Evolutionary conservation across 2,329 filamentous ascomycete genomes (phyloP), one percentile per base, ranked within the genome.

Genomic region (Colletotrichum coccodes): DNA sequence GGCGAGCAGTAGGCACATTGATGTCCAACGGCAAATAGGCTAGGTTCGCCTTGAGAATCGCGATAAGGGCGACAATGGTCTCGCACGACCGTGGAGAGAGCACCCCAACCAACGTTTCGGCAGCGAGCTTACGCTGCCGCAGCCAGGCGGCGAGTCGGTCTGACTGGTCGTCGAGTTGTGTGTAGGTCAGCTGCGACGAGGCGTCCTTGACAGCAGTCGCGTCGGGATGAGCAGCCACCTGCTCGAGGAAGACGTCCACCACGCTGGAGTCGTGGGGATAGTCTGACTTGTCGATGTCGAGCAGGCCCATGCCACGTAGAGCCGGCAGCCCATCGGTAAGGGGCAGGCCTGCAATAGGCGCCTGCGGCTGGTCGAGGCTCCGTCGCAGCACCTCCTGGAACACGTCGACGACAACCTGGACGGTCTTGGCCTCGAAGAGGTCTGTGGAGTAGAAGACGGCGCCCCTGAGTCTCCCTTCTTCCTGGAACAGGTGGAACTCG

Each of bases 401-500:
- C 0, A 77, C 38, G 0, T 61, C 46, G 0, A 71, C 71, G 40
- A 74, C 66, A 72, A 71, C 73, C 0, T 70, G 38, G 75, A 76
- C 5, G 72, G 68, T 58, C 38, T 9, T 23, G n/a, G 36, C 38
- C 38, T 58, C 54, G 12, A 58, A 58, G 18, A 58, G 54, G 30
- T 58, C 54, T n/a, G 70, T 70, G 0, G 75, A 70, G 42, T 71
- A 76, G 4, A 73, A 44, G 4, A 71, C 38, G 2, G 53, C 46
- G 0, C 75, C 73, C 3, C 60, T 56, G 0, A 76, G 59, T 0
- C 53, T 32, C 9, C 53, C 38, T 0, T 71, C 36, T 32, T 73
- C 69, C 11, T 74, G 74, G 44, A 72, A 73, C 0, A 76, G 23
- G 44, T 76, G 74, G 0, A 76, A 72, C 28, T 60, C 57, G 6